A percentile compares a stretch with the other conserved stretches of the same genome.
Conservation (phyloP, 2,329 filamentous ascomycete genomes). For the Drechslera avenae region DNA sequence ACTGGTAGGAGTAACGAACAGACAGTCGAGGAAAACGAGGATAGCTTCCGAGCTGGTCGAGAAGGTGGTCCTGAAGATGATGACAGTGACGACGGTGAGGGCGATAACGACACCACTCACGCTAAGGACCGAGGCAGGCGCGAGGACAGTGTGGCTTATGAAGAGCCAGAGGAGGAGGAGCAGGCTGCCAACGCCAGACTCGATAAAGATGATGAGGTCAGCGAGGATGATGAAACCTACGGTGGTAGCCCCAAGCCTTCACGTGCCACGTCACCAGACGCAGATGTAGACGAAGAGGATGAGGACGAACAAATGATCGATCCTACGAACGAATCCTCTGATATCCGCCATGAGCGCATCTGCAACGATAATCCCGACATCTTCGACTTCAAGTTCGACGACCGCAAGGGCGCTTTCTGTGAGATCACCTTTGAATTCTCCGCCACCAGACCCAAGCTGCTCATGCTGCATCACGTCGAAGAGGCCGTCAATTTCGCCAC, state of each 20-base stretch:
- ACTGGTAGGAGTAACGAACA: slow-evolving; percentile 60
- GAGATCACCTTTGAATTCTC: slow-evolving; percentile 84
- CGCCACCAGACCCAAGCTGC: slow-evolving; percentile 79
- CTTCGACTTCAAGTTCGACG: slow-evolving; percentile 79
- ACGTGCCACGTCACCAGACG: slow-evolving; percentile 40
- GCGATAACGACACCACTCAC: slow-evolving; percentile 63
- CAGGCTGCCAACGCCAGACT: slow-evolving; percentile 71
- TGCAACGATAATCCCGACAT: slow-evolving; percentile 64
- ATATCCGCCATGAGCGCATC: slow-evolving; percentile 44
- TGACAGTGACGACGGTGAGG: slow-evolving; percentile 71
- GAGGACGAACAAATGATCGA: slow-evolving; percentile 31
- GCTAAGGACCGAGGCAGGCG: slow-evolving; percentile 78
- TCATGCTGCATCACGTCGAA: slow-evolving; percentile 91
- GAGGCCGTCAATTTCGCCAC: slow-evolving; percentile 76
- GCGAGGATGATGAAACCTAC: slow-evolving; percentile 58
- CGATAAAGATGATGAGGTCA: slow-evolving; percentile 60
- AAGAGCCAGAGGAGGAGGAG: slow-evolving; percentile 91
- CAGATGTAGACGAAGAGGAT: slow-evolving; percentile 35
- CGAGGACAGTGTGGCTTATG: slow-evolving; percentile 83
- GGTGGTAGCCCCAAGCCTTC: slow-evolving; percentile 52
- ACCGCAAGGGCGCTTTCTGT: slow-evolving; percentile 73
- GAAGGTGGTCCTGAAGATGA: slow-evolving; percentile 68
- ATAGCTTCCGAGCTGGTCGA: slow-evolving; percentile 31
- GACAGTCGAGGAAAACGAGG: slow-evolving; percentile 50
- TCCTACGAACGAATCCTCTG: slow-evolving; percentile 38